These are phyloP conservation scores for Mariannaea sp. DNA, from an alignment of 2,329 filamentous ascomycete species.

Conservation along the genomic window DNA sequence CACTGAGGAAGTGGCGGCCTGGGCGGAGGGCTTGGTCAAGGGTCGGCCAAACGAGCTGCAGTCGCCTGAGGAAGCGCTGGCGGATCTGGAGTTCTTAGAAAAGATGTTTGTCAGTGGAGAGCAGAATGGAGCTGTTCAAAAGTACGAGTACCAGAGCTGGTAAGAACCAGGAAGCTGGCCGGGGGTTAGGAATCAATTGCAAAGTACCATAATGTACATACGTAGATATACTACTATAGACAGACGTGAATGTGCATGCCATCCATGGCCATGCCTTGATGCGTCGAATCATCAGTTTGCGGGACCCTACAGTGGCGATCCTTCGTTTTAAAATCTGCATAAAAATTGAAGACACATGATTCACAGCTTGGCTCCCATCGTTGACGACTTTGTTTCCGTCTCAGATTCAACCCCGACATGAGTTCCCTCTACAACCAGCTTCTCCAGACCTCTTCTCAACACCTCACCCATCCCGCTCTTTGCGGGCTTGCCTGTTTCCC, in stretches of 20 bases:
- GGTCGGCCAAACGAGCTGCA: slow-evolving; percentile 57
- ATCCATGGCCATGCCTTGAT: no score
- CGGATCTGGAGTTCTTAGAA: slow-evolving; percentile 64
- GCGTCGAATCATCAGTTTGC: no score
- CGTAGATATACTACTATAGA: no score
- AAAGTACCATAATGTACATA: no score
- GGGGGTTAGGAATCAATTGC: neutral
- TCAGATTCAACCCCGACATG: slow-evolving; percentile 27
- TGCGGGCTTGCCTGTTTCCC: slow-evolving; percentile 70
- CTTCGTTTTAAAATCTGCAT: no score
- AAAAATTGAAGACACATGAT: neutral
- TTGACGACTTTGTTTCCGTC: neutral
- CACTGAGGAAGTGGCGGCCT: slow-evolving; percentile 63
- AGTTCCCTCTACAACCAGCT: slow-evolving; percentile 54
- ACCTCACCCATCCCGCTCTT: slow-evolving; percentile 64
- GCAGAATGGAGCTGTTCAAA: slow-evolving; percentile 46
- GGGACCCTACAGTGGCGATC: no score
- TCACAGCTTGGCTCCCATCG: slow-evolving; percentile 7
- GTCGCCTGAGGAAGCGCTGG: slow-evolving; percentile 61
- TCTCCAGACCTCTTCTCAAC: slow-evolving; percentile 64
- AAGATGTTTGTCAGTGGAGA: slow-evolving; percentile 55
- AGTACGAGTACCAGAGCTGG: slow-evolving; percentile 45
- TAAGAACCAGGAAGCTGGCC: no score
- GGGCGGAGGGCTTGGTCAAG: slow-evolving; percentile 57
- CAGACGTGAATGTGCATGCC: no score